Conservation (phyloP, 1,139 yeast genomes). For the Saccharomyces pastorianus region DNA sequence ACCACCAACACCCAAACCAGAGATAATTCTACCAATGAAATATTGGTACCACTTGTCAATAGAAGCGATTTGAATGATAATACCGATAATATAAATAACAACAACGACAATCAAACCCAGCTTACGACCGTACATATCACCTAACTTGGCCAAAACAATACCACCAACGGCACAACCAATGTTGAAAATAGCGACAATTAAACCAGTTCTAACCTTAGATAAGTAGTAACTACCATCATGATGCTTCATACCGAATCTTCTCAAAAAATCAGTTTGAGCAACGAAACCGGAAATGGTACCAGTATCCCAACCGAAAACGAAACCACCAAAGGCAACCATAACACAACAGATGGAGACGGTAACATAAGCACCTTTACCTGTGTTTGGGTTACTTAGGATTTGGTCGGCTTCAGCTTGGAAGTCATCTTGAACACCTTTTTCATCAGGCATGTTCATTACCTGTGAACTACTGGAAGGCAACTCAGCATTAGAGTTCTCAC, state of each 20-base stretch:
- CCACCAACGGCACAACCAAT: constrained; percentile 67
- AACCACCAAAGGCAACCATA: constrained; percentile 58
- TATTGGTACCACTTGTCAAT: constrained; percentile 44
- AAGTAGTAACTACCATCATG: constrained; percentile 36
- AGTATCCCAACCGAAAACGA: constrained; percentile 67
- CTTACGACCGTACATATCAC: constrained; percentile 55
- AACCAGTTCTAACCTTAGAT: constrained; percentile 48
- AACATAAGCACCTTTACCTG: constrained; percentile 19
- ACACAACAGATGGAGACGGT: constrained; percentile 37
- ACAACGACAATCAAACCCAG: constrained; percentile 48
- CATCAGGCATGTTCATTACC: constrained; percentile 11
- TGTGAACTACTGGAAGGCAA: constrained; percentile 14
- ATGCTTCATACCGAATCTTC: constrained; percentile 48
- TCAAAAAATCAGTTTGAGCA: constrained; percentile 55
- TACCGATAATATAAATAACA: constrained; percentile 53
- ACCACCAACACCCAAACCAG: constrained; percentile 60
- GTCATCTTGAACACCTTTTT: constrained; percentile 13
- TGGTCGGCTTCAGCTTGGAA: constrained; percentile 17
- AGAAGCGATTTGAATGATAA: constrained; percentile 54
- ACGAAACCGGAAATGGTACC: constrained; percentile 73
- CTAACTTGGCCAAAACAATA: constrained; percentile 44
- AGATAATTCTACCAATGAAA: constrained; percentile 52
- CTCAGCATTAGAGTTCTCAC: constrained; percentile 6
- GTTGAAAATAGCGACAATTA: constrained; percentile 58
- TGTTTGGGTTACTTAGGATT: constrained; percentile 1